Conservation (phyloP, 169 alveolate genomes). For the Plasmodium falciparum region DNA sequence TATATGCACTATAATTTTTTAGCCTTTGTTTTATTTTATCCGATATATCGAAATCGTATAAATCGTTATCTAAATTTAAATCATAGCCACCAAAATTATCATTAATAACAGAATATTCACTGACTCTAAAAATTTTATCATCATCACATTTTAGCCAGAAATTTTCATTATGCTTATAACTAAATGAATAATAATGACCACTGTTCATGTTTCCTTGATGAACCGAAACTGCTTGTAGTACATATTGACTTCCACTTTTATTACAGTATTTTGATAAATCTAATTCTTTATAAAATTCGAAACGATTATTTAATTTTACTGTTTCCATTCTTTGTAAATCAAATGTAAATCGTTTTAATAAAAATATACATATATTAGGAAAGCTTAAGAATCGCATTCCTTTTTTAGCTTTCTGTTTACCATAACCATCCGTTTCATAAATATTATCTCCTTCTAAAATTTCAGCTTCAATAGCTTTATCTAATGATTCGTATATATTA, state of each 20-base stretch:
- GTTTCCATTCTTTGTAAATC: slow-evolving; percentile 89
- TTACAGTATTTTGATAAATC: slow-evolving; percentile 86
- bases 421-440: slow-evolving; percentile 96
- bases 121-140: slow-evolving; percentile 90
- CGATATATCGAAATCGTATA: slow-evolving; percentile 63
- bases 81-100: slow-evolving; percentile 94
- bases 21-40: slow-evolving; percentile 80
- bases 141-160: slow-evolving; percentile 96
- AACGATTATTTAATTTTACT: slow-evolving; percentile 92
- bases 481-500: slow-evolving; percentile 93
- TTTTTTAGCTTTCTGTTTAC: slow-evolving; percentile 91
- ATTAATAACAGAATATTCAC: slow-evolving; percentile 90
- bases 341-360: slow-evolving; percentile 93
- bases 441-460: slow-evolving; percentile 95
- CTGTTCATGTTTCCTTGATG: slow-evolving; percentile 96
- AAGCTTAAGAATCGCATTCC: slow-evolving; percentile 94
- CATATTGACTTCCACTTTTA: slow-evolving; percentile 84
- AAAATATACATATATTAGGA: slow-evolving; percentile 95
- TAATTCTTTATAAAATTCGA: slow-evolving; percentile 93
- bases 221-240: slow-evolving; percentile 94
- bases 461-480: slow-evolving; percentile 94
- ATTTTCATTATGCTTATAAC: slow-evolving; percentile 81
- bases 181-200: slow-evolving; percentile 97
- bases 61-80: slow-evolving; percentile 82
- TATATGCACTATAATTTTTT: slow-evolving; percentile 93